Evolutionary conservation across 1,284 basidiomycete genomes (phyloP).

Genomic region (Thelephora terrestris): DNA sequence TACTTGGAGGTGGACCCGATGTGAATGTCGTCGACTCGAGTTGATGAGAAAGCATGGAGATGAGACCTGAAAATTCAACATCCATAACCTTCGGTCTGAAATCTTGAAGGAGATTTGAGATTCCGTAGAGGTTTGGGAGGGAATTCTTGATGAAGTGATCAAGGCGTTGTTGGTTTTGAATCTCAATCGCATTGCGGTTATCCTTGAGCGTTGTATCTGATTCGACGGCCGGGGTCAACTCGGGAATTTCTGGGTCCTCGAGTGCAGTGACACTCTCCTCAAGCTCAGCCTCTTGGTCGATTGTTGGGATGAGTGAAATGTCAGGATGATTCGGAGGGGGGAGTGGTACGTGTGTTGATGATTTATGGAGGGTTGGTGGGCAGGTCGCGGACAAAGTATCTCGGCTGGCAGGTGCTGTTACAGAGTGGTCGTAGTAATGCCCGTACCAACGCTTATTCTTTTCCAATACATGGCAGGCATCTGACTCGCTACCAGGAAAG

Average conservation of each 20-base stretch:
- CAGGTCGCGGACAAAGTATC: background rate
- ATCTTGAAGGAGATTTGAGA: background rate
- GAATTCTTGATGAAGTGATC: slow-evolving; percentile 3
- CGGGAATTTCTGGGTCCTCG: background rate
- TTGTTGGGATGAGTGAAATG: background rate
- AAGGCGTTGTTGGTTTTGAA: background rate
- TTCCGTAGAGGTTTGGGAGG: background rate
- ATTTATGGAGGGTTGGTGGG: background rate
- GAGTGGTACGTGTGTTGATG: background rate
- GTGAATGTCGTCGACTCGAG: background rate
- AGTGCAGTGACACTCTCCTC: background rate
- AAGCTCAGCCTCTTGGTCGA: background rate
- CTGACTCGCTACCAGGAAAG: background rate
- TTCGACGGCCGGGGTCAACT: too few relatives aligned
- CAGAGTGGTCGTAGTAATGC: background rate
- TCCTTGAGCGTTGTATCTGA: too few relatives aligned
- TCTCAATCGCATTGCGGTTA: background rate
- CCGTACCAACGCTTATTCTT: background rate
- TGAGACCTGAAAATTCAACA: background rate
- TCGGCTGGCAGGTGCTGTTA: background rate
- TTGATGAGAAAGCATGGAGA: background rate
- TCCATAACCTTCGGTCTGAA: background rate
- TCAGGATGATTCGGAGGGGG: background rate
- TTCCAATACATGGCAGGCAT: background rate
- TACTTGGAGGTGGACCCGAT: background rate